These are phyloP conservation scores for Tulasnella sp. DNA, from an alignment of 768 basidiomycete genomes.

Conservation along the genomic window DNA sequence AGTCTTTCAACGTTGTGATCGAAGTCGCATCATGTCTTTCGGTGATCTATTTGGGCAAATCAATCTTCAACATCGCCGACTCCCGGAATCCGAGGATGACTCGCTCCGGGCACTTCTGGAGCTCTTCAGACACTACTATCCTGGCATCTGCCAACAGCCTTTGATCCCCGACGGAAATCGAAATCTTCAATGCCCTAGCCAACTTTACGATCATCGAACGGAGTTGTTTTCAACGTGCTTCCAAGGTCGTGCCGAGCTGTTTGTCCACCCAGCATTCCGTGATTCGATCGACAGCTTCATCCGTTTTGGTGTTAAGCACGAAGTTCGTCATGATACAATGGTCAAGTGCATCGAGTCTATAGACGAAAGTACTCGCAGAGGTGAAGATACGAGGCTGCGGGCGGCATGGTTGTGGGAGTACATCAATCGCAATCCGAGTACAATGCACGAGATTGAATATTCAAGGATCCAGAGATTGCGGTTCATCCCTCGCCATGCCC, in stretches of 20 bases:
- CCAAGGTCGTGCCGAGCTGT: neutral
- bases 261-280: slow-evolving; percentile 14
- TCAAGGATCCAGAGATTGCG: neutral
- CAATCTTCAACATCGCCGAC: neutral
- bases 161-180: slow-evolving; percentile 8
- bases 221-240: neutral
- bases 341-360: neutral
- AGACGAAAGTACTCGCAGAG: neutral
- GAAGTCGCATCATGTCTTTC: neutral
- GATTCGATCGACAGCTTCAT: neutral
- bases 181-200: neutral
- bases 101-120: neutral
- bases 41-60: neutral
- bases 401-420: slow-evolving; percentile 3
- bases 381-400: neutral
- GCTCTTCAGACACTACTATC: neutral
- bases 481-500: neutral
- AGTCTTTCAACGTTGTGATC: neutral
- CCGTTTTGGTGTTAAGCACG: neutral
- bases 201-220: slow-evolving; percentile 4
- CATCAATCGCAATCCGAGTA: neutral
- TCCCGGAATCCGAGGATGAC: neutral
- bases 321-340: neutral
- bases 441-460: neutral
- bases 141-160: neutral